phyloP scores from a whole-genome alignment of 495 filamentous ascomycete genomes.

The Haplographium delicatum region DNA sequence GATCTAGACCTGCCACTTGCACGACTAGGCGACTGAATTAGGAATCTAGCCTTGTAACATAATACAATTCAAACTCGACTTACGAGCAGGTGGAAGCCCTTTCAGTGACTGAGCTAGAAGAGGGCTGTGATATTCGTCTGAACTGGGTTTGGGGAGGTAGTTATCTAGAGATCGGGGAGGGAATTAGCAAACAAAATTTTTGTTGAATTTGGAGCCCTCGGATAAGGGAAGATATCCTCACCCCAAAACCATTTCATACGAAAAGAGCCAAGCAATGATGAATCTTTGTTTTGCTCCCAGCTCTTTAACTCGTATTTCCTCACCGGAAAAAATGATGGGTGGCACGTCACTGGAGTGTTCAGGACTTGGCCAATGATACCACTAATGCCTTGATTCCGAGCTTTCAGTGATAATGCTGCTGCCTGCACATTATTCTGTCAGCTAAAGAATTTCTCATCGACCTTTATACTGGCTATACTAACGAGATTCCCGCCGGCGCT shows the following conservation, averaged over 20 bases:
- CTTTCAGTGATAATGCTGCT: too few relatives aligned
- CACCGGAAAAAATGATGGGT: not conserved
- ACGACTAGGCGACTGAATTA: too few relatives aligned
- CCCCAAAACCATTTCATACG: not conserved
- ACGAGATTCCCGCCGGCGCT: not conserved
- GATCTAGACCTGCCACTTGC: not conserved
- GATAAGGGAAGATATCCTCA: too few relatives aligned
- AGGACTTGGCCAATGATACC: not conserved
- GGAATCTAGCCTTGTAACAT: too few relatives aligned
- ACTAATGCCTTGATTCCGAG: not conserved
- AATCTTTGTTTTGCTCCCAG: not conserved
- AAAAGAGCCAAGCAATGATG: not conserved
- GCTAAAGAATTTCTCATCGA: too few relatives aligned
- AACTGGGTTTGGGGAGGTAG: not conserved
- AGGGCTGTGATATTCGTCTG: not conserved
- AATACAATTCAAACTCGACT: too few relatives aligned
- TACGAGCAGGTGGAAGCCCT: not conserved
- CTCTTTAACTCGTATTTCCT: not conserved
- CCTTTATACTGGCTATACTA: not conserved
- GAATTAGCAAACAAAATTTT: too few relatives aligned
- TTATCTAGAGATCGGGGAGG: too few relatives aligned
- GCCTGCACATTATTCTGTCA: too few relatives aligned
- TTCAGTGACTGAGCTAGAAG: not conserved
- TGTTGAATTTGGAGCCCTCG: too few relatives aligned
- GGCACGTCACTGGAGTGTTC: not conserved